Conservation (phyloP, 345 rosid genomes). For the Noccaea caerulescens region DNA sequence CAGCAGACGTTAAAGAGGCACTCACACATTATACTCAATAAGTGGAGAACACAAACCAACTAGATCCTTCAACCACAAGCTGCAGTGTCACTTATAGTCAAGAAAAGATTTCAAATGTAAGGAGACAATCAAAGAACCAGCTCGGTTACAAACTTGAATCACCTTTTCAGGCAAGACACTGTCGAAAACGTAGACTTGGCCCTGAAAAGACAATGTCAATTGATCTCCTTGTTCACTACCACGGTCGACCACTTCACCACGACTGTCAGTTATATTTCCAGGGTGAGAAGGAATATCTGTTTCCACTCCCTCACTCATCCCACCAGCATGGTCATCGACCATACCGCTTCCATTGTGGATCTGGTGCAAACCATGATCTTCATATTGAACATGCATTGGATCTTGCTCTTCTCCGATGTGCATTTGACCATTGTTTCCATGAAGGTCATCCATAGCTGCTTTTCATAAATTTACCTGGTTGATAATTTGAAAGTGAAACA, state of each 20-base stretch:
- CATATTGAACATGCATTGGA: conserved; percentile 51
- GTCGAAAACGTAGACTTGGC: conserved; percentile 79
- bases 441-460: conserved; percentile 53
- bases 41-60: conserved; percentile 12
- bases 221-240: conserved; percentile 60
- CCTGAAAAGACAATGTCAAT: conserved; percentile 73
- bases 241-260: conserved; percentile 47
- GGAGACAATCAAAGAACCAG: neutral
- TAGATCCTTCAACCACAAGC: conserved; percentile 16
- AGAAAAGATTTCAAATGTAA: neutral
- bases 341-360: conserved; percentile 49
- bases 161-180: conserved; percentile 75
- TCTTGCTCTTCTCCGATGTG: conserved; percentile 53
- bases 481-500: neutral
- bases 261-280: conserved; percentile 52
- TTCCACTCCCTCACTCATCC: conserved; percentile 45
- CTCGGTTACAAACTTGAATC: neutral
- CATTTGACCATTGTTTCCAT: conserved; percentile 49
- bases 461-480: conserved; percentile 22
- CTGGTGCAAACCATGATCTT: conserved; percentile 51
- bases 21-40: neutral
- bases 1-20: conserved; percentile 3
- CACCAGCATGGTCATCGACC: conserved; percentile 50
- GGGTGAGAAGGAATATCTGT: conserved; percentile 61
- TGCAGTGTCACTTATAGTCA: conserved; percentile 1